Percentiles rank a stretch among this genome's conserved stretches.
phyloP scores from a whole-genome alignment of 306 rosid species.

The Begonia peltatifolia region DNA sequence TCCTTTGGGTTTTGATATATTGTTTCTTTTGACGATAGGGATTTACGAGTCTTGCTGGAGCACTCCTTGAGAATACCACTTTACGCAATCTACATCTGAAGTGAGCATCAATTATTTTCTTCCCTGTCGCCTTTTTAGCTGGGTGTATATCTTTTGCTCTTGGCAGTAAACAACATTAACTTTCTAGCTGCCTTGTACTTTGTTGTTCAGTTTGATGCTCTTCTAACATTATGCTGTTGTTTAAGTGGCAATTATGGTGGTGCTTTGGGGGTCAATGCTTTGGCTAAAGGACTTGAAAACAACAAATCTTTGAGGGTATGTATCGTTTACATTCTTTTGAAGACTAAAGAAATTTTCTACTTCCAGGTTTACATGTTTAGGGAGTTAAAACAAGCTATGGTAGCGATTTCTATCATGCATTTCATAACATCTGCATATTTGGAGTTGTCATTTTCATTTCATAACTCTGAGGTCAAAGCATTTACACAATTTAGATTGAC shows the following conservation, averaged over 20 bases:
- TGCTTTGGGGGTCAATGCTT: conserved; percentile 91
- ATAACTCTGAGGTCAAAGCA: too few relatives aligned
- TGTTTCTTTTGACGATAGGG: conserved; percentile 39
- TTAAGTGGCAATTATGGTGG: conserved; percentile 97
- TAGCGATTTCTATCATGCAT: too few relatives aligned
- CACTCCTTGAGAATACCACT: conserved; percentile 70
- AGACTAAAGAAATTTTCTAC: too few relatives aligned
- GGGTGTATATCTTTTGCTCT: too few relatives aligned
- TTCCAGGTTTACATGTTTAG: too few relatives aligned
- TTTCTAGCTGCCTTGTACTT: conserved; percentile 9
- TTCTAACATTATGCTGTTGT: conserved; percentile 15
- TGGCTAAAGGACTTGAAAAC: conserved; percentile 82
- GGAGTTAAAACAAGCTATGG: too few relatives aligned
- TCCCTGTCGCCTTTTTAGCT: background rate
- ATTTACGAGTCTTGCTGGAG: conserved; percentile 87
- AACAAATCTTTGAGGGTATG: conserved; percentile 87
- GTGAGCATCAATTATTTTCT: conserved; percentile 28
- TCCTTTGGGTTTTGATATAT: conserved; percentile 29
- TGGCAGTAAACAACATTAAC: background rate
- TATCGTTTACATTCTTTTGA: conserved; percentile 12
- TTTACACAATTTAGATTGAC: too few relatives aligned
- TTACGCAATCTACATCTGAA: conserved; percentile 68
- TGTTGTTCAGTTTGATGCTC: conserved; percentile 12
- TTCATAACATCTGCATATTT: too few relatives aligned
- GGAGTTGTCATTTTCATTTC: too few relatives aligned